Evolutionary conservation across 495 filamentous ascomycete species (phyloP), one percentile per base, ranked within the genome.

Genomic region (Jackrogersella minutella): DNA sequence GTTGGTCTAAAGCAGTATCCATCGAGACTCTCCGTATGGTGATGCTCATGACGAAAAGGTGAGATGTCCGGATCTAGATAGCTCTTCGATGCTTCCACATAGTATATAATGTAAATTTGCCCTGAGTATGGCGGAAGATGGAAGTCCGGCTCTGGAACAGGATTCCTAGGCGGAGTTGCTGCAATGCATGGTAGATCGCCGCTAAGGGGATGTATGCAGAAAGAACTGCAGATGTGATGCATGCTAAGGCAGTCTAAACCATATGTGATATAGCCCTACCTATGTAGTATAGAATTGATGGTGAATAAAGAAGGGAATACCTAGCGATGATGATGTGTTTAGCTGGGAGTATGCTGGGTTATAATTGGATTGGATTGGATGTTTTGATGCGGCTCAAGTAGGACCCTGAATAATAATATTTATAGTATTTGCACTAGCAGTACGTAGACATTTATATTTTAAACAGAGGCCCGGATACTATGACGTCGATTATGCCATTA

Each of bases 181-280:
- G 66, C 66, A 64, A 69, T 64, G 66, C 66, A 64, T n/a, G 10
- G 59, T 64, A 69, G 66, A 64, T 69, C 65, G 47, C 59, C 37
- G 36, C 19, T 43, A 56, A 41, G 16, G 19, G 40, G 30, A 26
- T 22, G 5, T 7, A 58, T 63, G 65, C 57, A 44, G 49, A 61
- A 24, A 30, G 51, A 43, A 44, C 44, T 64, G 62, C 62, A 66
- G 62, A 59, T 24, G 47, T 22, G 40, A 59, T 54, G 65, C 65
- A 59, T 30, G 28, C 36, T 24, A 51, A 43, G 34, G 13, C 21
- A 17, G 52, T 13, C 47, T 54, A 52, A 58, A 40, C 58, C 52
- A 1, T 63, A 63, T 47, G 16, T 41, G 53, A 31, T 24, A 34
- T 51, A 36, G 44, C 22, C n/a, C n/a, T n/a, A n/a, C n/a, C 7